Conservation (phyloP, 1,284 basidiomycete genomes). For the Boletus semigastroideus region DNA sequence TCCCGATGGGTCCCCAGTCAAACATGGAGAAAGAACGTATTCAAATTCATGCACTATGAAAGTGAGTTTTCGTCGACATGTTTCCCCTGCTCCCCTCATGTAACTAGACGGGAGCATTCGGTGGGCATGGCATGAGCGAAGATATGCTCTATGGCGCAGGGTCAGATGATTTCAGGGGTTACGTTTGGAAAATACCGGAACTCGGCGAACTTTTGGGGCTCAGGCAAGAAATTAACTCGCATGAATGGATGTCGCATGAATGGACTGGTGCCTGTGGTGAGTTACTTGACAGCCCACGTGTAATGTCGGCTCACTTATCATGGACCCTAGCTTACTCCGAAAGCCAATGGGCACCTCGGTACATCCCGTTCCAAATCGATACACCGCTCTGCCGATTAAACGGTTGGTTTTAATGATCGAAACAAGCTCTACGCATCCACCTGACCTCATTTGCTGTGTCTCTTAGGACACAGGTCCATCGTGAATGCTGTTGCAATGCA, state of each 20-base stretch:
- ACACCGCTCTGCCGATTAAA: constrained; percentile 55
- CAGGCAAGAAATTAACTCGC: constrained; percentile 41
- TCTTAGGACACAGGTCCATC: constrained; percentile 67
- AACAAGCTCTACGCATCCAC: neutral
- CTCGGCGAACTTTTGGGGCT: constrained; percentile 41
- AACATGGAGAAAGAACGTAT: constrained; percentile 52
- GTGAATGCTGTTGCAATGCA: constrained; percentile 73
- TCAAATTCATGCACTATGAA: constrained; percentile 78
- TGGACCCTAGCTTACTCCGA: constrained; percentile 47
- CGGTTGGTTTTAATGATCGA: constrained; percentile 41
- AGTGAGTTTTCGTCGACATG: constrained; percentile 34
- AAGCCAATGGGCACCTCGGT: constrained; percentile 36
- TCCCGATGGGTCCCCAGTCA: constrained; percentile 51
- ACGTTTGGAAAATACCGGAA: constrained; percentile 74
- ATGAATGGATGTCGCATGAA: constrained; percentile 44
- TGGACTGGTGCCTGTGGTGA: constrained; percentile 41
- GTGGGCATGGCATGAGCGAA: constrained; percentile 50
- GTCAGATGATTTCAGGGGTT: constrained; percentile 78
- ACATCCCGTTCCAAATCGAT: constrained; percentile 55
- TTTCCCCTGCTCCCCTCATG: constrained; percentile 7
- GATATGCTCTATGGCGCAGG: constrained; percentile 68
- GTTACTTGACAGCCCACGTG: constrained; percentile 13
- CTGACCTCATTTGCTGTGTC: constrained; percentile 5
- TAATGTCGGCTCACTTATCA: constrained; percentile 7
- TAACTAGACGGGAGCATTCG: constrained; percentile 71